These are phyloP conservation scores for Arthroderma sp. DNA, from an alignment of 2,329 filamentous ascomycete genomes.

Conservation along the genomic window DNA sequence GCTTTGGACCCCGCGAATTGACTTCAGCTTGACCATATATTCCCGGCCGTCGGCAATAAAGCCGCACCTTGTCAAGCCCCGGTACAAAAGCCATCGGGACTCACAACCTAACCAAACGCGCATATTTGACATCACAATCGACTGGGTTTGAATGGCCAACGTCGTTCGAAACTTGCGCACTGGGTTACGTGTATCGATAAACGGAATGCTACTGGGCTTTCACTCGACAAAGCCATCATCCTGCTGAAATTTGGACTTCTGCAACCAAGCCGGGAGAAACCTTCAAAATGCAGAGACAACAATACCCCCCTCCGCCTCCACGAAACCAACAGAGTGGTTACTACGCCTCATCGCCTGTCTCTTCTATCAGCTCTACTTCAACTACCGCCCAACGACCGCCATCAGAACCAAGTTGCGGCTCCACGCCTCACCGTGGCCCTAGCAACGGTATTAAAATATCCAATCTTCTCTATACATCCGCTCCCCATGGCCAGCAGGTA, in stretches of 20 bases:
- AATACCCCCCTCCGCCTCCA: not conserved
- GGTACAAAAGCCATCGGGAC: not conserved
- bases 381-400: not conserved
- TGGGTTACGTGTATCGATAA: not conserved
- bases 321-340: not conserved
- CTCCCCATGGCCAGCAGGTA: constrained; percentile 18
- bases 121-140: not conserved
- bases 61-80: not conserved
- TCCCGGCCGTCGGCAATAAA: not conserved
- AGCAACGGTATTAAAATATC: constrained; percentile 32
- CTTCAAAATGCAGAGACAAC: constrained; percentile 7
- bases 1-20: constrained; percentile 5
- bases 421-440: constrained; percentile 30
- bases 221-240: not conserved
- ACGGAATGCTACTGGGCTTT: not conserved
- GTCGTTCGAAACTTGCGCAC: not conserved
- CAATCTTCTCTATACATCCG: constrained; percentile 30
- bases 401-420: constrained; percentile 17
- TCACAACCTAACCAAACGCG: not conserved
- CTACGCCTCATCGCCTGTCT: not conserved
- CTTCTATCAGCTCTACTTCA: constrained; percentile 12
- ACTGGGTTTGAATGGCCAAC: not conserved
- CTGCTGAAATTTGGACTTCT: not conserved
- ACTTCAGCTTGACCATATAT: constrained; percentile 3
- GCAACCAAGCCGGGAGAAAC: not conserved